A percentile compares a stretch with the other conserved stretches of the same genome.
Evolutionary conservation across 805 yeast species (phyloP).

Genomic region (Zygotorulaspora florentina): DNA sequence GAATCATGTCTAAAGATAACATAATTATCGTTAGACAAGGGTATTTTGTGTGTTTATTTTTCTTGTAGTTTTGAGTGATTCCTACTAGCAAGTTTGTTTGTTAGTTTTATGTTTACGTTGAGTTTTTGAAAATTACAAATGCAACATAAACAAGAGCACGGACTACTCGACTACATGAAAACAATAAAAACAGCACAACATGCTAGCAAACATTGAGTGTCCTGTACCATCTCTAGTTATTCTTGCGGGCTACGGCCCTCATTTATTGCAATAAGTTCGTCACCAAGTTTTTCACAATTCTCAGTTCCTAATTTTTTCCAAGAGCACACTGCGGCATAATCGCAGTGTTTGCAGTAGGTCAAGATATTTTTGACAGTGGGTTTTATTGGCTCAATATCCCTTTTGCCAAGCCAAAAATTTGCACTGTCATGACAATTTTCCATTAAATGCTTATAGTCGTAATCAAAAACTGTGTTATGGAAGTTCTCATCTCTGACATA

Average conservation of each 20-base stretch:
- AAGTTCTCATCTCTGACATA: slow-evolving; percentile 44
- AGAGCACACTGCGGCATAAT: slow-evolving; percentile 43
- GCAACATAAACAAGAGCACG: too few species aligned
- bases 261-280: slow-evolving; percentile 6
- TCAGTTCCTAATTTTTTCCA: slow-evolving; percentile 35
- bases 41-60: too few species aligned
- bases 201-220: too few species aligned
- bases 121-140: too few species aligned
- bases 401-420: slow-evolving; percentile 55
- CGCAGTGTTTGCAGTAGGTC: slow-evolving; percentile 51
- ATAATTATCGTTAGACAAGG: too few species aligned
- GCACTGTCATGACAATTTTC: slow-evolving; percentile 35
- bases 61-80: too few species aligned
- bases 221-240: too few species aligned
- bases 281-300: slow-evolving; percentile 13
- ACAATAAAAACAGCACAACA: too few species aligned
- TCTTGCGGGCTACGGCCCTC: too few species aligned
- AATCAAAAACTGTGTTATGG: slow-evolving; percentile 39
- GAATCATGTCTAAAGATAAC: not conserved
- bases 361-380: slow-evolving; percentile 35
- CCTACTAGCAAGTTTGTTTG: too few species aligned
- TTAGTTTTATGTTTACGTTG: too few species aligned
- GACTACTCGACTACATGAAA: too few species aligned
- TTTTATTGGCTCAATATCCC: slow-evolving; percentile 45
- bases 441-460: slow-evolving; percentile 33